Conservation (phyloP, 805 yeast species). For the Starmerella floricola region DNA sequence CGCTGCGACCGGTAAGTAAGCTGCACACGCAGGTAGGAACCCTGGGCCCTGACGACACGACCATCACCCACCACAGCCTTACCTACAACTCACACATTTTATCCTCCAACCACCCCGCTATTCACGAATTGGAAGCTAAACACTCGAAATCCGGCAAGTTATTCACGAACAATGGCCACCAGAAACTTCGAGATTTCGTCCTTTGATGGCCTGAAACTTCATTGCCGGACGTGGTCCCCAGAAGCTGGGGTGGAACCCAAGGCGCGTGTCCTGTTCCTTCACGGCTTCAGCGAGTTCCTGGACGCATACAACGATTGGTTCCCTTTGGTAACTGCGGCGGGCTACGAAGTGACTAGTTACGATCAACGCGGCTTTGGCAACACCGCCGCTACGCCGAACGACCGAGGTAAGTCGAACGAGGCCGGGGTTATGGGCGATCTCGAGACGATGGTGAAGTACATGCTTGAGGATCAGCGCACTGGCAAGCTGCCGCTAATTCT, state of each 20-base stretch:
- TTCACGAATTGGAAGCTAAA: no score
- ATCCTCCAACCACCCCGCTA: no score
- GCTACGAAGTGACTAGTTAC: conserved; percentile 29
- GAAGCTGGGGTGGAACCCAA: conserved; percentile 17
- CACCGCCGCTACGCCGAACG: conserved; percentile 25
- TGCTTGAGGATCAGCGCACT: neutral
- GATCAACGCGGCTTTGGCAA: conserved; percentile 34
- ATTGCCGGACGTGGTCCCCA: conserved; percentile 14
- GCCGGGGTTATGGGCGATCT: conserved; percentile 26
- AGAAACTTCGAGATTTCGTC: conserved; percentile 15
- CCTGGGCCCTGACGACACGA: no score
- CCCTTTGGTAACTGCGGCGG: conserved; percentile 24
- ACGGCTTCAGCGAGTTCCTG: conserved; percentile 31
- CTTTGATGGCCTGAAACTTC: conserved; percentile 19
- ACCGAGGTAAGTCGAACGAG: conserved; percentile 29
- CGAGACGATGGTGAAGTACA: conserved; percentile 24
- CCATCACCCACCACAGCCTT: no score
- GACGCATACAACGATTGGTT: conserved; percentile 27
- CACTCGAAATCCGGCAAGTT: no score
- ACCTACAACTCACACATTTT: no score
- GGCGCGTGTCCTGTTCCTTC: conserved; percentile 28
- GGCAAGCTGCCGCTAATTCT: conserved; percentile 24
- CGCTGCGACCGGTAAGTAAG: no score
- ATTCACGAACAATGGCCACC: conserved; percentile 10
- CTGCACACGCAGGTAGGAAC: no score